A percentile compares a stretch with the other conserved stretches of the same genome.
Evolutionary conservation across 805 yeast species (phyloP).

Genomic region (Ascoidea tarda): DNA sequence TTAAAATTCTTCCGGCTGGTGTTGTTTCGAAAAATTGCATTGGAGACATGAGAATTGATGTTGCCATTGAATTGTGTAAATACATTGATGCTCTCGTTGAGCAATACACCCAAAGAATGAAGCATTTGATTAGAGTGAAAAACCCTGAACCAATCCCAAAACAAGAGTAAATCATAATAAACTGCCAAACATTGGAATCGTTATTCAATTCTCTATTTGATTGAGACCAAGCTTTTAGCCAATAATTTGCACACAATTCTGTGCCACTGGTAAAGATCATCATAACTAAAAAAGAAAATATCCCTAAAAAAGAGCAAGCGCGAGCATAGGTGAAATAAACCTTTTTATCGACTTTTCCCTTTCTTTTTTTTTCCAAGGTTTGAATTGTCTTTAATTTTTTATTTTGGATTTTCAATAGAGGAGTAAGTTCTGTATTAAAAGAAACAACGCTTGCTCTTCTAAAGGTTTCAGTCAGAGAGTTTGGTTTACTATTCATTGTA

Average conservation of each 20-base stretch:
- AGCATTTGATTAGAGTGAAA: slow-evolving; percentile 30
- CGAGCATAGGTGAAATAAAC: slow-evolving; percentile 40
- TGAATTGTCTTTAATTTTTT: slow-evolving; percentile 25
- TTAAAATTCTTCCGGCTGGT: slow-evolving; percentile 52
- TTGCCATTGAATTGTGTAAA: slow-evolving; percentile 46
- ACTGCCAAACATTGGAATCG: slow-evolving; percentile 22
- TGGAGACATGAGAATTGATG: slow-evolving; percentile 39
- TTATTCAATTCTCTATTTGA: slow-evolving; percentile 17
- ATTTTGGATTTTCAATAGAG: slow-evolving; percentile 15
- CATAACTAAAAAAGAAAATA: slow-evolving; percentile 22
- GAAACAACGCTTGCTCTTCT: slow-evolving; percentile 55
- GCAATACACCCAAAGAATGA: slow-evolving; percentile 36
- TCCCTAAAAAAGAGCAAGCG: slow-evolving; percentile 43
- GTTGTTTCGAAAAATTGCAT: slow-evolving; percentile 59
- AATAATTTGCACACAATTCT: slow-evolving; percentile 33
- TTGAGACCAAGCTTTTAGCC: slow-evolving; percentile 62
- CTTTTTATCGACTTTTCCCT: slow-evolving; percentile 41
- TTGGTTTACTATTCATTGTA: background rate
- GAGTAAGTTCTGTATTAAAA: slow-evolving; percentile 25
- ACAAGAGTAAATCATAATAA: slow-evolving; percentile 37
- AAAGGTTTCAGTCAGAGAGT: slow-evolving; percentile 10
- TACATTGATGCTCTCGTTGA: slow-evolving; percentile 40
- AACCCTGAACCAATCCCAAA: slow-evolving; percentile 39
- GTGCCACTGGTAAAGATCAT: slow-evolving; percentile 23
- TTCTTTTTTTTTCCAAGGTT: slow-evolving; percentile 35